A percentile compares a stretch with the other conserved stretches of the same genome.
These are phyloP conservation scores for Nitzschia sp. DNA, from an alignment of 108 stramenopile species.

Conservation along the genomic window DNA sequence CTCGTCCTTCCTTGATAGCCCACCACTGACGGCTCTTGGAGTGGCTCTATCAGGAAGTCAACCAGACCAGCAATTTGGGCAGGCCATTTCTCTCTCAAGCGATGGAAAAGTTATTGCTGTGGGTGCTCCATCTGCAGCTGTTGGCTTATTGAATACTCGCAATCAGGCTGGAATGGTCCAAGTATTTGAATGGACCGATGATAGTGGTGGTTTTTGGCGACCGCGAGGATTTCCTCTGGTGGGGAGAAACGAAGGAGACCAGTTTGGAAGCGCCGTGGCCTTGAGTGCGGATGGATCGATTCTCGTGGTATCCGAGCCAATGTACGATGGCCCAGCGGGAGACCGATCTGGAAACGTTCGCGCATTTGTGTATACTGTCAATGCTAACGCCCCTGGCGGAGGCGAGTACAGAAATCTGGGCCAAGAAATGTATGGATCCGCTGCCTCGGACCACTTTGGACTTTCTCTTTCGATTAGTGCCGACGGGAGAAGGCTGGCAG, in stretches of 20 bases:
- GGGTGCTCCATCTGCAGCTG: slow-evolving; percentile 34
- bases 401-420: slow-evolving; percentile 13
- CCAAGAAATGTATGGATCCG: slow-evolving; percentile 22
- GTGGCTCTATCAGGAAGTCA: slow-evolving; percentile 2
- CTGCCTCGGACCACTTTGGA: slow-evolving; percentile 50
- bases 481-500: slow-evolving; percentile 55
- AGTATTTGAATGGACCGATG: slow-evolving; percentile 26
- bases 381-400: background rate
- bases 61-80: slow-evolving; percentile 30
- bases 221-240: background rate
- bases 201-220: slow-evolving; percentile 1
- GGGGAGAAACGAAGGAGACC: slow-evolving; percentile 27
- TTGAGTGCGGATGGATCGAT: slow-evolving; percentile 39
- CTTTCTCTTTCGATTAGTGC: slow-evolving; percentile 47
- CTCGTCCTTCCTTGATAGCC: background rate
- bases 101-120: slow-evolving; percentile 49
- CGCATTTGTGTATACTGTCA: slow-evolving; percentile 15
- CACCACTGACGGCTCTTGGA: slow-evolving; percentile 3
- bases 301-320: slow-evolving; percentile 39
- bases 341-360: slow-evolving; percentile 37
- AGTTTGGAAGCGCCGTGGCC: slow-evolving; percentile 35
- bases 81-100: slow-evolving; percentile 35
- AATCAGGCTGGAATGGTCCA: slow-evolving; percentile 27
- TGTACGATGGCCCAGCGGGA: slow-evolving; percentile 13
- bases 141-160: background rate